Conservation (phyloP, 805 yeast species). For the Metschnikowia kofuensis region DNA sequence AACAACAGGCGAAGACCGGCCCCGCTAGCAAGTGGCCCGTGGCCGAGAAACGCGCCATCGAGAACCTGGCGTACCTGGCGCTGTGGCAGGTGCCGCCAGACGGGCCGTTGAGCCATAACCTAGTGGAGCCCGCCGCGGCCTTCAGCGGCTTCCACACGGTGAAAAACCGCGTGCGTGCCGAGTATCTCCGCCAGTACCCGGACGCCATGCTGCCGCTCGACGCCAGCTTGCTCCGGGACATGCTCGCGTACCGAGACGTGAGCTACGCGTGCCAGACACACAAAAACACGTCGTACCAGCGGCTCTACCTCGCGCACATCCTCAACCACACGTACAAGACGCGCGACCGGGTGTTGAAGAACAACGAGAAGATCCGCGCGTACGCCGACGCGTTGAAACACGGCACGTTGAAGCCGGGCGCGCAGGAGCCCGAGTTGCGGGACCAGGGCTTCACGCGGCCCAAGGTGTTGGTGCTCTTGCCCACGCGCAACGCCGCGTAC, state of each 20-base stretch:
- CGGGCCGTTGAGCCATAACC: slow-evolving; percentile 14
- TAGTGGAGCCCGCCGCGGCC: slow-evolving; percentile 13
- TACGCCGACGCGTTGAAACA: slow-evolving; percentile 39
- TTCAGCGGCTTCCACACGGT: slow-evolving; percentile 13
- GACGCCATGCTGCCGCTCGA: slow-evolving; percentile 38
- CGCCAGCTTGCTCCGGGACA: slow-evolving; percentile 52
- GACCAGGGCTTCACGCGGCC: slow-evolving; percentile 98
- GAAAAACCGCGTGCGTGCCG: slow-evolving; percentile 28
- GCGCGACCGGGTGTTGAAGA: slow-evolving; percentile 76
- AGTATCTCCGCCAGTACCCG: slow-evolving; percentile 18
- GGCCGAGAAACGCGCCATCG: slow-evolving; percentile 16
- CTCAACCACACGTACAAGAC: slow-evolving; percentile 85
- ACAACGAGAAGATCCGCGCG: slow-evolving; percentile 56
- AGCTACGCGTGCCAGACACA: slow-evolving; percentile 53
- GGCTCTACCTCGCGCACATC: slow-evolving; percentile 65
- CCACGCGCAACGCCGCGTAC: slow-evolving; percentile 78
- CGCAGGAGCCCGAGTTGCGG: slow-evolving; percentile 57
- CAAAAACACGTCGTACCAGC: slow-evolving; percentile 54
- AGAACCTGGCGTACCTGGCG: slow-evolving; percentile 25
- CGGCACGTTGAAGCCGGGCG: slow-evolving; percentile 33
- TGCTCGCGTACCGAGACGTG: slow-evolving; percentile 73
- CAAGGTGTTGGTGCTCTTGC: slow-evolving; percentile 75
- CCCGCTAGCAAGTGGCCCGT: slow-evolving; percentile 30
- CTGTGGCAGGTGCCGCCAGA: slow-evolving; percentile 36
- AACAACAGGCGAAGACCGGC: slow-evolving; percentile 22